Conservation (phyloP, 2,329 filamentous ascomycete species). For the Ophiostoma ips region DNA sequence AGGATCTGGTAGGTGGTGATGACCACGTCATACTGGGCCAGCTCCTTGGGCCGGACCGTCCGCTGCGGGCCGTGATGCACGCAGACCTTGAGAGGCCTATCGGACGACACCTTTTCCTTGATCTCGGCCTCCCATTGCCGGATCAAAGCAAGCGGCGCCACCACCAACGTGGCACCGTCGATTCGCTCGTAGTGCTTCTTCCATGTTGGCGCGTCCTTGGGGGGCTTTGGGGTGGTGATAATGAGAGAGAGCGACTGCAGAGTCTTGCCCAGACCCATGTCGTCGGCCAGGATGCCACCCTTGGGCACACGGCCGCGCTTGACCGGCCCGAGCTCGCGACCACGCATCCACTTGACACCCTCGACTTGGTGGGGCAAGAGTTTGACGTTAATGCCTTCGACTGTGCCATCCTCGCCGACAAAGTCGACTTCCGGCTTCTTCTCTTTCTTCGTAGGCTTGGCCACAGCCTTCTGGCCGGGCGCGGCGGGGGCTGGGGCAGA, state of each 20-base stretch:
- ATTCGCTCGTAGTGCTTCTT: conserved; percentile 56
- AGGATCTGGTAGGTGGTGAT: conserved; percentile 95
- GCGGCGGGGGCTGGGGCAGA: background rate
- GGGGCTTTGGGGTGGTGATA: conserved; percentile 62
- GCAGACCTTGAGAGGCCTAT: conserved; percentile 62
- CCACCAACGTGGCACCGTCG: conserved; percentile 72
- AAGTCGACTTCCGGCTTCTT: conserved; percentile 25
- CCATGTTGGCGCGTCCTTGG: conserved; percentile 40
- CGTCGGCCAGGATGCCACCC: conserved; percentile 88
- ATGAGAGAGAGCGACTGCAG: conserved; percentile 86
- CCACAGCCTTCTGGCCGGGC: conserved; percentile 13
- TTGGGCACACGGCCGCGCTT: conserved; percentile 75
- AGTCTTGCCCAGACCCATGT: conserved; percentile 96
- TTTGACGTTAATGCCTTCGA: conserved; percentile 76
- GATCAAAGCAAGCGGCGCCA: conserved; percentile 86
- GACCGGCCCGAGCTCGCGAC: conserved; percentile 73
- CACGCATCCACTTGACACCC: conserved; percentile 88
- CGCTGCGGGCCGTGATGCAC: conserved; percentile 84
- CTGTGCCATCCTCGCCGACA: conserved; percentile 29
- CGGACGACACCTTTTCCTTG: conserved; percentile 56
- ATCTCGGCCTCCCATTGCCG: conserved; percentile 96
- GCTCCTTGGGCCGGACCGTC: conserved; percentile 61
- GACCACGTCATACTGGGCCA: conserved; percentile 83
- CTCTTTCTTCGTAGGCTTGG: conserved; percentile 51
- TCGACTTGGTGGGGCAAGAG: conserved; percentile 89